Conservation (phyloP, 768 basidiomycete genomes). For the Tulasnella sp. region DNA sequence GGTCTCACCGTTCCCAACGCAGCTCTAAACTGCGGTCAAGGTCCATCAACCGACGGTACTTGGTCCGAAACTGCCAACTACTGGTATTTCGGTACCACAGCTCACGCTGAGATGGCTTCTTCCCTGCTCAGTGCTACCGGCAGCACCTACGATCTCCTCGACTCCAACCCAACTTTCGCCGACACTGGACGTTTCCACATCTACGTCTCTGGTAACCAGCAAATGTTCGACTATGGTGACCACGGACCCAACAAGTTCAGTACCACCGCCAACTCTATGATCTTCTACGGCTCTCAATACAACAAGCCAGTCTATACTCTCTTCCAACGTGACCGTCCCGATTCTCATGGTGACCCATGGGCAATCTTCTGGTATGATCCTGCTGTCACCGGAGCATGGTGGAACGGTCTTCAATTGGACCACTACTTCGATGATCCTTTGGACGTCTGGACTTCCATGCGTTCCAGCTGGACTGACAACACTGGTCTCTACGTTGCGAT, state of each 20-base stretch:
- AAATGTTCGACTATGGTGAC: slow-evolving; percentile 72
- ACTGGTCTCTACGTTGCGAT: slow-evolving; percentile 74
- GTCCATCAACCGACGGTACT: slow-evolving; percentile 28
- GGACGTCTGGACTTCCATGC: slow-evolving; percentile 84
- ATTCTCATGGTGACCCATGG: slow-evolving; percentile 73
- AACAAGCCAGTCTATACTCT: slow-evolving; percentile 62
- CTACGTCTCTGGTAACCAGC: slow-evolving; percentile 68
- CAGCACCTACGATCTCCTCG: slow-evolving; percentile 59
- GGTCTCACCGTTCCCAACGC: slow-evolving; percentile 60
- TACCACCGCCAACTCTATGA: slow-evolving; percentile 77
- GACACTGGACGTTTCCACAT: slow-evolving; percentile 75
- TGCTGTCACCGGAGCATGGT: slow-evolving; percentile 71
- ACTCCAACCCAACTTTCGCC: slow-evolving; percentile 53
- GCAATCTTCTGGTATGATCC: slow-evolving; percentile 90
- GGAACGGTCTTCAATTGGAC: slow-evolving; percentile 76
- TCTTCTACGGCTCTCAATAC: slow-evolving; percentile 62
- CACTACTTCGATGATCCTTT: slow-evolving; percentile 56
- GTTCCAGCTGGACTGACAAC: slow-evolving; percentile 83
- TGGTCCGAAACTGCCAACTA: slow-evolving; percentile 84
- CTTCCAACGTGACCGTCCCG: slow-evolving; percentile 80
- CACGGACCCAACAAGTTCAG: slow-evolving; percentile 91
- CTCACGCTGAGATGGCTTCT: slow-evolving; percentile 77
- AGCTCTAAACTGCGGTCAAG: slow-evolving; percentile 53
- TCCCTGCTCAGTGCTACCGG: slow-evolving; percentile 79
- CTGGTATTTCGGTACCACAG: slow-evolving; percentile 71